phyloP scores from a whole-genome alignment of 306 rosid genomes.

The Fragaria ananassa region DNA sequence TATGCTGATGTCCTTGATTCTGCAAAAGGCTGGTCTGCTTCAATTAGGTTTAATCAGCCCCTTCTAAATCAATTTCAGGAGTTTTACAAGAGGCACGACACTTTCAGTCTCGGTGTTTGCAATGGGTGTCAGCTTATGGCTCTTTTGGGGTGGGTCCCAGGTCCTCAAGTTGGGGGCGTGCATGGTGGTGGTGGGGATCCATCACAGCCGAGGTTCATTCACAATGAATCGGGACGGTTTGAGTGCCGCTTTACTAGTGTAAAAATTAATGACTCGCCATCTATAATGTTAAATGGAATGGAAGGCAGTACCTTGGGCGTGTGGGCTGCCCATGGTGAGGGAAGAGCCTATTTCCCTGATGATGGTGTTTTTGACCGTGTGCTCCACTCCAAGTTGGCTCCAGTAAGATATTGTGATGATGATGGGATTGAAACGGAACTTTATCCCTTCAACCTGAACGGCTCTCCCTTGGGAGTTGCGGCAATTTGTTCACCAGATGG shows the following conservation, averaged over 20 bases:
- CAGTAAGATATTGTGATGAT: constrained; percentile 80
- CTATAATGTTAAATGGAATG: constrained; percentile 84
- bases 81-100: constrained; percentile 70
- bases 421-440: constrained; percentile 70
- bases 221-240: constrained; percentile 82
- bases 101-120: constrained; percentile 91
- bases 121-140: constrained; percentile 98
- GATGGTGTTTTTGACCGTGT: constrained; percentile 57
- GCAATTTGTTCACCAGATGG: constrained; percentile 95
- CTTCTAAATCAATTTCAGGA: constrained; percentile 77
- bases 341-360: constrained; percentile 85
- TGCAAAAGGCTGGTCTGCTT: constrained; percentile 92
- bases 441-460: constrained; percentile 84
- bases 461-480: constrained; percentile 82
- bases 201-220: constrained; percentile 83
- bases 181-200: constrained; percentile 80
- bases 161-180: constrained; percentile 84
- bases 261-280: constrained; percentile 70
- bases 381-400: constrained; percentile 64
- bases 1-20: constrained; percentile 93
- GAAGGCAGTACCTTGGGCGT: constrained; percentile 78
- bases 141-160: constrained; percentile 87
- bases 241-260: constrained; percentile 91
- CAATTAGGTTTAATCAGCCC: constrained; percentile 67
- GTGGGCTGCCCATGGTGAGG: constrained; percentile 93